Percentiles rank a stretch among this genome's conserved stretches.
phyloP scores from a whole-genome alignment of 2,329 filamentous ascomycete genomes.

The Fusarium protoensiforme region DNA sequence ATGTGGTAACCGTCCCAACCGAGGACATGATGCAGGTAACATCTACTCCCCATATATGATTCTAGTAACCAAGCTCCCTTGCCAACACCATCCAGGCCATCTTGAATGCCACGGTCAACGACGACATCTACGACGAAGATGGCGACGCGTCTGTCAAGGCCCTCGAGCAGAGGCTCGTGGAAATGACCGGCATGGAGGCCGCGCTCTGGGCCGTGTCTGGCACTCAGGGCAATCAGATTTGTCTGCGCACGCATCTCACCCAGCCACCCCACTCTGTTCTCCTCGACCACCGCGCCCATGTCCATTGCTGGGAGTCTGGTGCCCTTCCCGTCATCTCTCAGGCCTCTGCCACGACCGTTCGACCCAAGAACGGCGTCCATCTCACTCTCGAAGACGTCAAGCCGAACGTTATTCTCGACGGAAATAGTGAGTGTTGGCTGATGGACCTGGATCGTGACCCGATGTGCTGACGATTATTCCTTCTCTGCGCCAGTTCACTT shows the following conservation, averaged over 20 bases:
- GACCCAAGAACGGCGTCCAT: slow-evolving; percentile 75
- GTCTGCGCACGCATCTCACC: slow-evolving; percentile 33
- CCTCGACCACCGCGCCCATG: slow-evolving; percentile 77
- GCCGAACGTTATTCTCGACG: slow-evolving; percentile 34
- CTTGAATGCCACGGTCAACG: slow-evolving; percentile 32
- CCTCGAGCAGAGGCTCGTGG: slow-evolving; percentile 20
- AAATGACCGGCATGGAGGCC: slow-evolving; percentile 35
- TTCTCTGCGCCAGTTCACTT: slow-evolving; percentile 63
- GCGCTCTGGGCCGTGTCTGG: slow-evolving; percentile 36
- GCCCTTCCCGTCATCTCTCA: slow-evolving; percentile 74
- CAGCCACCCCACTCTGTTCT: slow-evolving; percentile 37
- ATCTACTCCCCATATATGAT: not conserved
- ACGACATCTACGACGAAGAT: slow-evolving; percentile 37
- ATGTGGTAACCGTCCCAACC: slow-evolving; percentile 37
- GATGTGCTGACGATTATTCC: no score
- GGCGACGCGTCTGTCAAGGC: slow-evolving; percentile 34
- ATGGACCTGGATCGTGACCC: no score
- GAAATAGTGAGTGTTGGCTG: slow-evolving; percentile 52
- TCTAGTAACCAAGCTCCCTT: no score
- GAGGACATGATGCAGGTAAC: slow-evolving; percentile 34
- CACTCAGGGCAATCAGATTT: slow-evolving; percentile 39
- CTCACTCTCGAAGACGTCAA: slow-evolving; percentile 79
- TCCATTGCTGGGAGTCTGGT: slow-evolving; percentile 71
- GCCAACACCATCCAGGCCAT: slow-evolving; percentile 21
- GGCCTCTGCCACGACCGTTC: slow-evolving; percentile 72